Evolutionary conservation across 2,329 filamentous ascomycete genomes (phyloP).

Genomic region (Domatiomyces globalis): DNA sequence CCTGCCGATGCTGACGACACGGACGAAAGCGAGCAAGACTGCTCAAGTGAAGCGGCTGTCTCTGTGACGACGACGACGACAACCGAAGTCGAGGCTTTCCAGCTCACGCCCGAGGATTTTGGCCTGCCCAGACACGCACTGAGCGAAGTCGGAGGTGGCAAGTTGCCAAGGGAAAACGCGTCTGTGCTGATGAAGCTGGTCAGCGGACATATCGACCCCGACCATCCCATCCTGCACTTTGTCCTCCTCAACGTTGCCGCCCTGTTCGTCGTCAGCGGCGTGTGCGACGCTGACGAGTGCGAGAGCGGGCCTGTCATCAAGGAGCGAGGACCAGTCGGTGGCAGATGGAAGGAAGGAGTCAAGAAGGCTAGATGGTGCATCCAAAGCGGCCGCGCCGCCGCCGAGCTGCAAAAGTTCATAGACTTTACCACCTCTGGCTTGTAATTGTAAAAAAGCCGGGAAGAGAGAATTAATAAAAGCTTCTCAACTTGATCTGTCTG

Average conservation of each 20-base stretch:
- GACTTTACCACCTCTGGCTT: conserved; percentile 47
- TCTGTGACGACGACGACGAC: conserved; percentile 30
- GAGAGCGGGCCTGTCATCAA: conserved; percentile 68
- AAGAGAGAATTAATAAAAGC: too few species aligned
- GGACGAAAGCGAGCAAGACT: conserved; percentile 16
- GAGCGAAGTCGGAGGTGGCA: conserved; percentile 64
- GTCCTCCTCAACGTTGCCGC: conserved; percentile 89
- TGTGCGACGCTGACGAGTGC: conserved; percentile 72
- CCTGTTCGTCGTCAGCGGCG: conserved; percentile 67
- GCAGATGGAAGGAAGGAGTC: conserved; percentile 90
- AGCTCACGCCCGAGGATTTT: conserved; percentile 70
- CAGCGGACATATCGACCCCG: conserved; percentile 52
- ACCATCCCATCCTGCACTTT: conserved; percentile 82
- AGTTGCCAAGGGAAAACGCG: conserved; percentile 76
- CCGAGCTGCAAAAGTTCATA: conserved; percentile 70
- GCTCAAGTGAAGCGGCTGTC: too few species aligned
- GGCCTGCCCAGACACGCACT: conserved; percentile 64
- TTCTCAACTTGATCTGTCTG: too few species aligned
- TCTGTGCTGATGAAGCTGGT: conserved; percentile 66
- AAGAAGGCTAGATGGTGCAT: conserved; percentile 78
- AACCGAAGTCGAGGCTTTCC: conserved; percentile 60
- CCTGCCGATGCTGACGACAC: not conserved
- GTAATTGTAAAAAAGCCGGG: too few species aligned
- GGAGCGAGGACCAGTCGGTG: conserved; percentile 70
- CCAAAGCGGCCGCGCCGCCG: conserved; percentile 71